Evolutionary conservation across 345 rosid species (phyloP).

Genomic region (Microcos paniculata): DNA sequence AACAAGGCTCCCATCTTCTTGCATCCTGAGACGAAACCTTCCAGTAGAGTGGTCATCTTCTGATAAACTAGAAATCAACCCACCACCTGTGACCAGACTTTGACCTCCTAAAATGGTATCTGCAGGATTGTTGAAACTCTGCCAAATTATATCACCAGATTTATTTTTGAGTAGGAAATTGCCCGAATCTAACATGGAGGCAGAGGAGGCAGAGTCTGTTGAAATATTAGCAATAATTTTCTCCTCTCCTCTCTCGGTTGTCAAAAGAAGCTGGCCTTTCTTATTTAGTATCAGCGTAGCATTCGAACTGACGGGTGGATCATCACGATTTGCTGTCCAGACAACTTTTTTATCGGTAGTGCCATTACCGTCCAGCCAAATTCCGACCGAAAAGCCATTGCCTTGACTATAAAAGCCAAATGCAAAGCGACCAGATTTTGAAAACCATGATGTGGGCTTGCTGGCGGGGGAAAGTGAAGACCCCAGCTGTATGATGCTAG

Average conservation of each 20-base stretch:
- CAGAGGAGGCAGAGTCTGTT: not conserved
- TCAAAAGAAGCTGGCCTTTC: not conserved
- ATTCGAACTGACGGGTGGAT: not conserved
- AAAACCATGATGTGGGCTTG: conserved; percentile 28
- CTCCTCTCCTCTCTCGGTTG: not conserved
- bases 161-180: conserved; percentile 14
- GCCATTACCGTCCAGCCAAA: conserved; percentile 24
- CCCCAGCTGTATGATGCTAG: conserved; percentile 4
- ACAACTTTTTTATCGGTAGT: not conserved
- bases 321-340: conserved; percentile 7
- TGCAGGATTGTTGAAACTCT: conserved; percentile 32
- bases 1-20: conserved; percentile 31
- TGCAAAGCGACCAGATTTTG: conserved; percentile 33
- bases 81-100: not conserved
- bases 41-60: conserved; percentile 25
- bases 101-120: conserved; percentile 34
- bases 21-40: conserved; percentile 29
- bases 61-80: conserved; percentile 26
- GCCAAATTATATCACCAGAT: conserved; percentile 10
- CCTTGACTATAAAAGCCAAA: conserved; percentile 32
- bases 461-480: conserved; percentile 20
- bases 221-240: not conserved
- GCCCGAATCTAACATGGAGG: conserved; percentile 18
- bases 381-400: conserved; percentile 25
- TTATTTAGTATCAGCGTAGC: not conserved